A percentile compares a stretch with the other conserved stretches of the same genome.
Conservation (phyloP, 345 rosid species). For the Aquilaria sinensis region DNA sequence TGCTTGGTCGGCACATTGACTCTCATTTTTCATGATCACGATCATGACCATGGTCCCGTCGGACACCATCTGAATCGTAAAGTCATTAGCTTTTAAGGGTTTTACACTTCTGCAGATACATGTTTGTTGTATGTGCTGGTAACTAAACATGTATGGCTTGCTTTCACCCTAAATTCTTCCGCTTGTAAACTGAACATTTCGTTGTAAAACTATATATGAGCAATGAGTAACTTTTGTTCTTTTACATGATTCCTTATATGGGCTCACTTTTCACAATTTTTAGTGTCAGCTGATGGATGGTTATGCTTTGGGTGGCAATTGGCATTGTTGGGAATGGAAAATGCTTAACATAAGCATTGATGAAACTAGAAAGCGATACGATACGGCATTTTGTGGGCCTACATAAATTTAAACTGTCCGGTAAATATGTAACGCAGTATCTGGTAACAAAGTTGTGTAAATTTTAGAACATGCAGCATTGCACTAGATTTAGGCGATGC, state of each 20-base stretch:
- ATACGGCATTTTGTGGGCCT: too few relatives aligned
- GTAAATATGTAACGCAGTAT: too few relatives aligned
- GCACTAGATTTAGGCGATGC: too few relatives aligned
- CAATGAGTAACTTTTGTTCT: conserved; percentile 1
- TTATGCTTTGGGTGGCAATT: too few relatives aligned
- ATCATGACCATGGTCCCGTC: conserved; percentile 30
- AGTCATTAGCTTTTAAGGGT: conserved; percentile 41
- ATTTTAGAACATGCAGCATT: too few relatives aligned
- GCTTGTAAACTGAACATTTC: background rate
- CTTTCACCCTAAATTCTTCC: conserved; percentile 1
- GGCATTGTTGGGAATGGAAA: too few relatives aligned
- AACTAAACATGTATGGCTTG: background rate
- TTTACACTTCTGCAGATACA: background rate
- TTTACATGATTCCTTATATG: background rate
- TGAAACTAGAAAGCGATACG: too few relatives aligned
- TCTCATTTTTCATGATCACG: conserved; percentile 83
- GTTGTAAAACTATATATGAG: conserved; percentile 1
- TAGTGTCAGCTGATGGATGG: too few relatives aligned
- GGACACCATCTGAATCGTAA: conserved; percentile 60
- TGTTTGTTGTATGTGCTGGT: background rate
- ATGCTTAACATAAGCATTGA: too few relatives aligned
- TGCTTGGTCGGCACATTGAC: conserved; percentile 92
- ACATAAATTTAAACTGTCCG: too few relatives aligned
- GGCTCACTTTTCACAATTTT: too few relatives aligned
- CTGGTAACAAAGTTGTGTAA: too few relatives aligned